phyloP scores from a whole-genome alignment of 176 grass and related monocot genomes.

The Dactylis glomerata region DNA sequence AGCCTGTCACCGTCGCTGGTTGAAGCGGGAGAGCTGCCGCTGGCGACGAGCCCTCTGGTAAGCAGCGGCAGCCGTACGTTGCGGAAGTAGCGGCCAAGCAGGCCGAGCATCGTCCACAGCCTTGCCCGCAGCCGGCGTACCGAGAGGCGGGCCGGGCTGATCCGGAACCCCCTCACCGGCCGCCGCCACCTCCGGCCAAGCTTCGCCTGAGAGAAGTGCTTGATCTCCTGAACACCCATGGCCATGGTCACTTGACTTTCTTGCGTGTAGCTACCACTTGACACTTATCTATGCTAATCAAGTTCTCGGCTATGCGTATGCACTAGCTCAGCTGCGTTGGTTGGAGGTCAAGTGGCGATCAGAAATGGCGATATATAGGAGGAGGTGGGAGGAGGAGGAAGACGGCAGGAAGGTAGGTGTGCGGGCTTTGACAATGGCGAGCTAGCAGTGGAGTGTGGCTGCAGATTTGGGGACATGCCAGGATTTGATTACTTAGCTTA shows the following conservation, averaged over 20 bases:
- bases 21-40: not conserved
- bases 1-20: not conserved
- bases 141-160: constrained; percentile 29
- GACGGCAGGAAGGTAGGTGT: constrained; percentile 44
- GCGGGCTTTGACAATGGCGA: constrained; percentile 22
- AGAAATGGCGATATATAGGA: constrained; percentile 24
- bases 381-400: constrained; percentile 21
- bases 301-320: not conserved
- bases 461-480: constrained; percentile 28
- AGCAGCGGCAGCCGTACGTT: constrained; percentile 26
- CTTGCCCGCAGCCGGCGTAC: constrained; percentile 37
- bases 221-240: constrained; percentile 30
- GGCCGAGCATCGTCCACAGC: constrained; percentile 39
- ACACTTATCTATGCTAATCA: not conserved
- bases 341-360: constrained; percentile 29
- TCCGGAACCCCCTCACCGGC: constrained; percentile 42
- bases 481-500: constrained; percentile 38
- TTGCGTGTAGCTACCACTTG: not conserved
- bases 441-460: constrained; percentile 33
- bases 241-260: not conserved
- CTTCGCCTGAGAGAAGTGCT: constrained; percentile 20
- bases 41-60: not conserved
- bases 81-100: constrained; percentile 33
- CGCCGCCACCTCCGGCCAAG: constrained; percentile 30
- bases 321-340: not conserved